These are phyloP conservation scores for Aspergillus brunneoviolaceus DNA, from an alignment of 2,329 filamentous ascomycete species.

Conservation along the genomic window DNA sequence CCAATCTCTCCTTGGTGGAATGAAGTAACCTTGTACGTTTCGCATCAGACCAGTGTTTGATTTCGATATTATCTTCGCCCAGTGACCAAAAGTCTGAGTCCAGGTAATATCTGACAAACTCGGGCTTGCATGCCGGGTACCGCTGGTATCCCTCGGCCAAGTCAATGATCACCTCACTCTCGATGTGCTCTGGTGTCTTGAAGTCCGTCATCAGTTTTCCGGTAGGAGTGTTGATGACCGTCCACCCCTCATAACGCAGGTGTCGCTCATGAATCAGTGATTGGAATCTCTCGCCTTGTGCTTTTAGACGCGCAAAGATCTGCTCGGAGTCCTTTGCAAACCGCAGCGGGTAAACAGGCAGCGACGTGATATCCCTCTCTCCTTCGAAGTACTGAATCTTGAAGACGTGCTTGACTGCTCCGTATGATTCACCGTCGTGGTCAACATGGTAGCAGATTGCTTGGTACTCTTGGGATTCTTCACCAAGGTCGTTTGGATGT, in stretches of 20 bases:
- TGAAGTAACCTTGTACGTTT: not conserved
- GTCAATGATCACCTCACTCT: slow-evolving; percentile 20
- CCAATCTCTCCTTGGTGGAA: not conserved
- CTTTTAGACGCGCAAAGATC: not conserved
- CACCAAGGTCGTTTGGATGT: not conserved
- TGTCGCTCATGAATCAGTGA: slow-evolving; percentile 5
- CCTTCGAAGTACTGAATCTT: slow-evolving; percentile 27
- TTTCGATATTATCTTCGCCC: slow-evolving; percentile 1
- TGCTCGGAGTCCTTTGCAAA: slow-evolving; percentile 7
- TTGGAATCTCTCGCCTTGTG: slow-evolving; percentile 12
- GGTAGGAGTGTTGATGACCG: slow-evolving; percentile 6
- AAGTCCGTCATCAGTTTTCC: not conserved
- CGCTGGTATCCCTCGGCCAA: slow-evolving; percentile 10
- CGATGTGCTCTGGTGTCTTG: slow-evolving; percentile 12
- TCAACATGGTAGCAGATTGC: slow-evolving; percentile 30
- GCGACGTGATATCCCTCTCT: slow-evolving; percentile 26
- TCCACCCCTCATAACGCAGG: slow-evolving; percentile 15
- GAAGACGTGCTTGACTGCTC: slow-evolving; percentile 22
- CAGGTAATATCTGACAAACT: not conserved
- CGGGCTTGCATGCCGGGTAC: not conserved
- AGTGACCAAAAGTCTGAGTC: not conserved
- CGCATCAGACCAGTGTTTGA: not conserved
- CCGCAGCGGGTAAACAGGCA: slow-evolving; percentile 26
- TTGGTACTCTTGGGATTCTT: slow-evolving; percentile 19
- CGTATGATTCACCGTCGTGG: slow-evolving; percentile 27